Conservation (phyloP, 2,329 filamentous ascomycete genomes). For the Dothideomycetidae sp. region DNA sequence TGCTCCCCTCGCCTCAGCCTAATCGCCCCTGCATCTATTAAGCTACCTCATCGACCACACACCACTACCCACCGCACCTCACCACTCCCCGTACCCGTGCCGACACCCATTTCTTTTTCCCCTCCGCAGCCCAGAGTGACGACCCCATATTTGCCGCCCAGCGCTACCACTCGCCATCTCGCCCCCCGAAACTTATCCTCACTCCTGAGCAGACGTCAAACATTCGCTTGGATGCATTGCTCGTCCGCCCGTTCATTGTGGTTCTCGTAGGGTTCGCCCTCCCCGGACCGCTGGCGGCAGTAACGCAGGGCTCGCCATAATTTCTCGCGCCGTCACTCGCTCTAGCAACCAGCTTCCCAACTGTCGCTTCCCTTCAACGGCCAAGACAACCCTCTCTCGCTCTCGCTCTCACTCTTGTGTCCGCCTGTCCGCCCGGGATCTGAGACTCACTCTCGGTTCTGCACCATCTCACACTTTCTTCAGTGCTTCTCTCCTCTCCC, state of each 20-base stretch:
- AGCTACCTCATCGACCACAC: too few species aligned
- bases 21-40: neutral
- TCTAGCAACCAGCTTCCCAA: constrained; percentile 10
- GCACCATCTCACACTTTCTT: neutral
- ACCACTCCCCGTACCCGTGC: constrained; percentile 8
- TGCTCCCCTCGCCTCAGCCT: neutral
- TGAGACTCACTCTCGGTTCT: constrained; percentile 1
- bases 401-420: neutral
- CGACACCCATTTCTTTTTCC: constrained; percentile 9
- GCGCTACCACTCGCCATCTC: too few species aligned
- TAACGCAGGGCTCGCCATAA: constrained; percentile 5
- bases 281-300: neutral
- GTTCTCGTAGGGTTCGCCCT: constrained; percentile 1
- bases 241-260: neutral
- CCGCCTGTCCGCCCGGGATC: neutral
- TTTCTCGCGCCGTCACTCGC: constrained; percentile 10
- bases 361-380: constrained; percentile 10
- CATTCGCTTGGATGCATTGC: constrained; percentile 2
- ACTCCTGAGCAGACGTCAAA: too few species aligned
- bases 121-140: constrained; percentile 7
- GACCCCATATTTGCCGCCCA: too few species aligned
- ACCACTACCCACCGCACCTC: too few species aligned
- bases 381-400: constrained; percentile 3
- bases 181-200: too few species aligned
- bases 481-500: constrained; percentile 1